These are phyloP conservation scores for Syzygium malaccense DNA, from an alignment of 441 rosid species.

Conservation along the genomic window DNA sequence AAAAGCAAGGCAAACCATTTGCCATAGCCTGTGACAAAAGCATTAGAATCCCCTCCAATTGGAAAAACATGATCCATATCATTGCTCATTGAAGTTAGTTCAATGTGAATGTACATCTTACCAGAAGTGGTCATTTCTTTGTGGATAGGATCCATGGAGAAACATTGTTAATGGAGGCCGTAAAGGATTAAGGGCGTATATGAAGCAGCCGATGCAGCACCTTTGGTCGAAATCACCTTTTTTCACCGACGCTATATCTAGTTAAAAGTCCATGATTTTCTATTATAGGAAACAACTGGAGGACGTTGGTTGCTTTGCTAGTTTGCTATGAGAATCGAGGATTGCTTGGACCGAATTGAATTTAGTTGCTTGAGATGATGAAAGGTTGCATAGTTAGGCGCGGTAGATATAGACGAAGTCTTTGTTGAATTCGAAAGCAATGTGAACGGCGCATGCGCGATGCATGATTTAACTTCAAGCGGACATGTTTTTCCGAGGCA, in stretches of 20 bases:
- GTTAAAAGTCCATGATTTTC: not conserved
- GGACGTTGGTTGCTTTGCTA: not conserved
- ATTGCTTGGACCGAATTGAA: not conserved
- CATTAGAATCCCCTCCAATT: not conserved
- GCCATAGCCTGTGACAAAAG: not conserved
- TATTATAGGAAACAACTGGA: not conserved
- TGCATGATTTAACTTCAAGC: not conserved
- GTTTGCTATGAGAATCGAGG: not conserved
- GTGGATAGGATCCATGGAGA: not conserved
- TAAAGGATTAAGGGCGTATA: not conserved
- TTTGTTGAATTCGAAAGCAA: not conserved
- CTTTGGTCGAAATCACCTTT: not conserved
- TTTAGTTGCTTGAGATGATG: not conserved
- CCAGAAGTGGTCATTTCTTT: not conserved
- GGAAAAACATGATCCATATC: not conserved
- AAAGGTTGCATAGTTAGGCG: not conserved
- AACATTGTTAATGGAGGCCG: not conserved
- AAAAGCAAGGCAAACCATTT: not conserved
- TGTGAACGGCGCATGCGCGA: not conserved
- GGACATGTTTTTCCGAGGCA: not conserved
- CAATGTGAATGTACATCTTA: not conserved
- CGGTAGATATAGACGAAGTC: not conserved
- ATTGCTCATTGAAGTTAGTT: not conserved
- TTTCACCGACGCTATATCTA: fast-evolving
- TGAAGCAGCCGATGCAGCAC: not conserved